A percentile compares a stretch with the other conserved stretches of the same genome.
Conservation (phyloP, 805 yeast genomes). For the Candida taoyuanica region DNA sequence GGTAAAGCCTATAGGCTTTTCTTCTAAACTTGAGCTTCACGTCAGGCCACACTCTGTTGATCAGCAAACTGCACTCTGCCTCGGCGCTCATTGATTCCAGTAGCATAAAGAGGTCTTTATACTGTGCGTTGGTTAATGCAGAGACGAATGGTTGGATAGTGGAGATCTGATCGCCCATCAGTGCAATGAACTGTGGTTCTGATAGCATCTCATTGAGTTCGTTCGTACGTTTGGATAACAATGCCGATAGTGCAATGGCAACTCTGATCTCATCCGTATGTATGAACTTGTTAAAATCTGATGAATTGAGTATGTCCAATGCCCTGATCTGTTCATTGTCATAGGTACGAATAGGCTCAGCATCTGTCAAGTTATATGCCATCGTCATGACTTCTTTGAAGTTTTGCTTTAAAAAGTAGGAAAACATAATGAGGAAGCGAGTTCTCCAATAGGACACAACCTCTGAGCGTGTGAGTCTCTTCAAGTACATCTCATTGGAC, state of each 20-base stretch:
- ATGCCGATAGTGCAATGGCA: slow-evolving; percentile 19
- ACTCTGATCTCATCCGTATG: slow-evolving; percentile 21
- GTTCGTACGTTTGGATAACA: slow-evolving; percentile 16
- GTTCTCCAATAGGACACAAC: slow-evolving; percentile 26
- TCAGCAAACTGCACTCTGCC: slow-evolving; percentile 17
- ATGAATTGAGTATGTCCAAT: slow-evolving; percentile 15
- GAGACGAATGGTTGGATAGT: slow-evolving; percentile 23
- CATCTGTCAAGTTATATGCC: slow-evolving; percentile 14
- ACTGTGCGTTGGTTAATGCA: slow-evolving; percentile 26
- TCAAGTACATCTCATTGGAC: slow-evolving; percentile 23
- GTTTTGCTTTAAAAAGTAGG: slow-evolving; percentile 22
- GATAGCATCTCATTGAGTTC: slow-evolving; percentile 17
- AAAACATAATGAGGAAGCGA: slow-evolving; percentile 22
- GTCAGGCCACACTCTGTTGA: slow-evolving; percentile 22
- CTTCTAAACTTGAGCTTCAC: slow-evolving; percentile 27
- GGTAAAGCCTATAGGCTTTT: slow-evolving; percentile 29
- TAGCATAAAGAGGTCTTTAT: slow-evolving; percentile 16
- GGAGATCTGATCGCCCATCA: slow-evolving; percentile 22
- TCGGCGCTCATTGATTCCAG: slow-evolving; percentile 17
- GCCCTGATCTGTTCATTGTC: slow-evolving; percentile 18
- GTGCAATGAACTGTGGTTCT: slow-evolving; percentile 14
- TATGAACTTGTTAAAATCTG: slow-evolving; percentile 20
- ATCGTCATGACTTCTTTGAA: slow-evolving; percentile 18
- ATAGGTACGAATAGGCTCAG: slow-evolving; percentile 17
- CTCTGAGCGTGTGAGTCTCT: slow-evolving; percentile 23